phyloP scores from a whole-genome alignment of 179 eudicot species.

The Corrigiola litoralis region DNA sequence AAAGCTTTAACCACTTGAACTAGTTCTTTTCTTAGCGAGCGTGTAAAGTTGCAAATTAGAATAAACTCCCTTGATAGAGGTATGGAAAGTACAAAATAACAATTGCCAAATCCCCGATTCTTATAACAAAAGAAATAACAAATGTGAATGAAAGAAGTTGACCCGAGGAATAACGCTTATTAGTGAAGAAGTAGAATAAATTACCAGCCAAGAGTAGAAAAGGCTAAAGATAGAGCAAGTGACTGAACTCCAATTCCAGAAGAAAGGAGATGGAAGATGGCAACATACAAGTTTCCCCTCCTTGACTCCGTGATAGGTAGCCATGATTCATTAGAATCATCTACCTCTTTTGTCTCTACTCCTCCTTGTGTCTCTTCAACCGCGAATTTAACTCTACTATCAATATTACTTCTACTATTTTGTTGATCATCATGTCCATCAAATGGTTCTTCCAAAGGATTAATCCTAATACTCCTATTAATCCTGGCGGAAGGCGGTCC shows the following conservation, averaged over 20 bases:
- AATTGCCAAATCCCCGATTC: too few relatives aligned
- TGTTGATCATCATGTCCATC: not conserved
- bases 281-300: conserved; percentile 24
- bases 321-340: conserved; percentile 21
- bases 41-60: too few relatives aligned
- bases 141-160: not conserved
- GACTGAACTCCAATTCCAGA: conserved; percentile 36
- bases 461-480: conserved; percentile 13
- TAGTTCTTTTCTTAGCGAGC: too few relatives aligned
- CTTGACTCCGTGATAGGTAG: conserved; percentile 40
- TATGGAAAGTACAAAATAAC: too few relatives aligned
- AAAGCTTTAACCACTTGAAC: too few relatives aligned
- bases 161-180: not conserved
- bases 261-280: conserved; percentile 26
- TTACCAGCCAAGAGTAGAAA: conserved; percentile 34
- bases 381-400: not conserved
- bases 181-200: too few relatives aligned
- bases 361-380: not conserved
- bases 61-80: too few relatives aligned
- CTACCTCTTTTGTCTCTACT: not conserved
- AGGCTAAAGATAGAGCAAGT: conserved; percentile 33
- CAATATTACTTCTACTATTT: not conserved
- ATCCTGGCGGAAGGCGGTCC: not conserved
- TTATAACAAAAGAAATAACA: too few relatives aligned
- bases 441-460: not conserved